Percentiles rank a stretch among this genome's conserved stretches.
Conservation (phyloP, 768 basidiomycete genomes). For the Lentinula boryana region DNA sequence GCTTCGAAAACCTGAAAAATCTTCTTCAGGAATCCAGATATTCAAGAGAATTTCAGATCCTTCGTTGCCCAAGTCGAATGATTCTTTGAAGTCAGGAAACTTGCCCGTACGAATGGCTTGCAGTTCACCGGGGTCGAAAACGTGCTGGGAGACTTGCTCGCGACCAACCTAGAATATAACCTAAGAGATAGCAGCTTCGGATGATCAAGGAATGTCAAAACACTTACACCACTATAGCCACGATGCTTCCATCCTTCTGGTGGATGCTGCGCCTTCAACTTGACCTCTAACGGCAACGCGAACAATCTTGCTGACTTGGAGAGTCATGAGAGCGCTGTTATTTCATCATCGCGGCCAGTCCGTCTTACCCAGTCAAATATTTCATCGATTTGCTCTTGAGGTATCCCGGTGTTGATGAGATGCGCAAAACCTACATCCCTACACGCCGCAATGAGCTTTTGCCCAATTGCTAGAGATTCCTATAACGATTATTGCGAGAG, state of each 20-base stretch:
- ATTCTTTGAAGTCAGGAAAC: constrained; percentile 29
- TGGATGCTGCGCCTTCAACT: constrained; percentile 20
- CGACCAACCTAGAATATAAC: constrained; percentile 11
- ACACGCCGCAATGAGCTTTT: constrained; percentile 13
- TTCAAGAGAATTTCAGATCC: constrained; percentile 22
- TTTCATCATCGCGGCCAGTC: neutral
- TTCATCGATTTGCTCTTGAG: constrained; percentile 17
- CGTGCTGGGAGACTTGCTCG: constrained; percentile 18
- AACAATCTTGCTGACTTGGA: constrained; percentile 16
- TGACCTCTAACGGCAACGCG: constrained; percentile 15
- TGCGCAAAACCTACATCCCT: constrained; percentile 25
- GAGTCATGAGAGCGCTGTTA: neutral
- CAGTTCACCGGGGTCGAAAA: constrained; percentile 19
- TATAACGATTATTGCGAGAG: neutral
- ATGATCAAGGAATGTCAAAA: neutral
- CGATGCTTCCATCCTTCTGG: constrained; percentile 18
- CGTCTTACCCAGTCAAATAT: constrained; percentile 20
- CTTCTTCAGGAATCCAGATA: constrained; percentile 30
- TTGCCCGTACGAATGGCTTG: constrained; percentile 17
- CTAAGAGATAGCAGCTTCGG: neutral
- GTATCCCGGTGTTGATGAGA: constrained; percentile 20
- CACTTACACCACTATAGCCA: constrained; percentile 18
- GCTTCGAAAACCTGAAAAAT: constrained; percentile 29
- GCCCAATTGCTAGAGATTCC: constrained; percentile 13
- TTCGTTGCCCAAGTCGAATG: constrained; percentile 30